Percentiles rank a stretch among this genome's conserved stretches.
Evolutionary conservation across 148 eudicot genomes (phyloP).

Genomic region (Vaccinium macrocarpon): DNA sequence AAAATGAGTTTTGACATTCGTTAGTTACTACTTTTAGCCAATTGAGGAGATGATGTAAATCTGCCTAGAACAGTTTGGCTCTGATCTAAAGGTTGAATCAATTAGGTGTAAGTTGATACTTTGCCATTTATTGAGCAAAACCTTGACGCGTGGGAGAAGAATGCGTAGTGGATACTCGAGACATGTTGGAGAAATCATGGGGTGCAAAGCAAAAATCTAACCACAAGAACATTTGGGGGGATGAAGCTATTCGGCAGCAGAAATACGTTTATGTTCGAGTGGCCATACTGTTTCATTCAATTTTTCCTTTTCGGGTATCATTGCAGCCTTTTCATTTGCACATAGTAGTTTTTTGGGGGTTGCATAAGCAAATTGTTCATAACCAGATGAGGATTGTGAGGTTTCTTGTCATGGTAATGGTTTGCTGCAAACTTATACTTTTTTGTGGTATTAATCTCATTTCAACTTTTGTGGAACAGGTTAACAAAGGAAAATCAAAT

Average conservation of each 20-base stretch:
- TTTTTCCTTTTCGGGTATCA: neutral
- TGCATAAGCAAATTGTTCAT: neutral
- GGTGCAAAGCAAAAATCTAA: neutral
- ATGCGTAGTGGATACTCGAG: neutral
- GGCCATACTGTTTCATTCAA: neutral
- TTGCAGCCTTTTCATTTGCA: neutral
- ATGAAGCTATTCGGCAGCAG: too few relatives aligned
- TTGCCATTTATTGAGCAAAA: neutral
- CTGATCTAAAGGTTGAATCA: neutral
- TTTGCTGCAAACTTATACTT: neutral
- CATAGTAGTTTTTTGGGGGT: neutral
- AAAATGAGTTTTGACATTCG: neutral
- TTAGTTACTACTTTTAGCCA: neutral
- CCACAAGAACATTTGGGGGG: neutral
- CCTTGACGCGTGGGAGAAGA: neutral
- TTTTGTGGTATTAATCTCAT: neutral
- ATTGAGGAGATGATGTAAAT: neutral
- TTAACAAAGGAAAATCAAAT: slow-evolving; percentile 64
- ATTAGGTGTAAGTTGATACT: neutral
- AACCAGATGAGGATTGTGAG: neutral
- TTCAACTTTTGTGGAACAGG: slow-evolving; percentile 34
- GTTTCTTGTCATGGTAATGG: neutral
- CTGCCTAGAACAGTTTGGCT: neutral
- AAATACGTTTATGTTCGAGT: too few relatives aligned
- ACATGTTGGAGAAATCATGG: neutral